Base-by-base conservation (phyloP, 176 grass and related monocot genomes). In the Oryza nivara region DNA sequence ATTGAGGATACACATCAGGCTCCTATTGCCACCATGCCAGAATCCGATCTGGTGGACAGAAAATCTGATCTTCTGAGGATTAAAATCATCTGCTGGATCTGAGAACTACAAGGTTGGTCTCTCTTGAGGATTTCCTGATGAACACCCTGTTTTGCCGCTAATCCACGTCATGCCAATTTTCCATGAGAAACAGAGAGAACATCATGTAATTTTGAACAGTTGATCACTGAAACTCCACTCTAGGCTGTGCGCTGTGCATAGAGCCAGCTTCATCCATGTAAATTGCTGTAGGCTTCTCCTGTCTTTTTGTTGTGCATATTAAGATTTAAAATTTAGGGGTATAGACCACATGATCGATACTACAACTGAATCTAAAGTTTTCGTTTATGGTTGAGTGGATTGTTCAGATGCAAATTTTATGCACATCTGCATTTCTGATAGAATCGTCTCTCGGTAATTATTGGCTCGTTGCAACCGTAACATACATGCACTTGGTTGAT, bases 241-340 rank as follows among this genome's bases (percentile, higher is more conserved):
- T 8, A 41, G 40, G 40, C 40, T 68, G 17, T 60, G 34, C n/a
- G 20, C 25, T 67, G 69, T 80, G 83, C 66, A 61, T 49, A 79
- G 70, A 70, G 63, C 48, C 9, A 23, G 23, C 63, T 6, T 58
- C 48, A n/a, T 28, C 74, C 82, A 47, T 81, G 61, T 72, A 34
- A 75, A 81, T 6, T 28, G 20, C 6, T 26, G 1, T 8, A 30
- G 20, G 49, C 15, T 51, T 76, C 71, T 75, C 44, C 36, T 71
- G 20, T 70, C 15, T 47, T 86, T 82, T 67, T 86, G 79, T 34
- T 68, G 79, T 90, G 68, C 64, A 83, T 32, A 83, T 83, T 26
- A 43, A 19, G 46, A 70, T 81, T 82, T 48, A 44, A 20, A 61
- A 71, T 81, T 9, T 61, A 43, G 56, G 73, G 47, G 28, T 41